Evolutionary conservation across 73 alveolate species (phyloP), one percentile per base, ranked within the genome.

Genomic region (Blepharisma japonicum): DNA sequence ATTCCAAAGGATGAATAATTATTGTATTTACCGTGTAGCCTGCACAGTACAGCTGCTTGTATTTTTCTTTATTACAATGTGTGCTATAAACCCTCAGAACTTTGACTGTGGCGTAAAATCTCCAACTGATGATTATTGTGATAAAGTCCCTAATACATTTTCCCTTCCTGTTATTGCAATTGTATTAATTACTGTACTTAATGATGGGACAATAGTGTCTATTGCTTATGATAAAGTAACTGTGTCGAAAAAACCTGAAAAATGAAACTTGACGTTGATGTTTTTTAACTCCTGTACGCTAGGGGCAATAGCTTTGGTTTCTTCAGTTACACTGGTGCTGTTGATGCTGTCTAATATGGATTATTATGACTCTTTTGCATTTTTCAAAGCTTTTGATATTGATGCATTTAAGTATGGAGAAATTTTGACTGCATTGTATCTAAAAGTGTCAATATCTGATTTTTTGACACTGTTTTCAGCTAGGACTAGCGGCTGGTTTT

Each of bases 1-100:
- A 14, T 66, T 66, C 77, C 61, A 66, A 27, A 66, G 77, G 21
- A 66, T 66, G 77, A 66, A 66, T 9, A 66, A 66, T 27, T 66
- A 18, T 20, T 21, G 45, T 20, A 27, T 23, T 14, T 66, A 66
- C 55, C 77, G 77, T 21, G 21, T 66, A 9, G 77, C 77, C 55
- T 66, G 77, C 55, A 66, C 77, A 23, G 20, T 66, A 4, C 77
- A 66, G 55, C 55, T 66, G n/a, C 77, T 66, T 0, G n/a, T 66
- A 27, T 66, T 66, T 66, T 66, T 66, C 77, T 66, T 66, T 23
- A 27, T 66, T 14, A 23, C 77, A 14, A 66, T 66, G 77, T 27
- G 45, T 14, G 38, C 77, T 21, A 14, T 66, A 20, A 66, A 66
- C 14, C 77, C 77, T 21, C 20, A 27, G 2, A 14, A 23, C 77